A percentile compares a stretch with the other conserved stretches of the same genome.
Evolutionary conservation across 805 yeast species (phyloP).

Genomic region (Wickerhamiella azyma): DNA sequence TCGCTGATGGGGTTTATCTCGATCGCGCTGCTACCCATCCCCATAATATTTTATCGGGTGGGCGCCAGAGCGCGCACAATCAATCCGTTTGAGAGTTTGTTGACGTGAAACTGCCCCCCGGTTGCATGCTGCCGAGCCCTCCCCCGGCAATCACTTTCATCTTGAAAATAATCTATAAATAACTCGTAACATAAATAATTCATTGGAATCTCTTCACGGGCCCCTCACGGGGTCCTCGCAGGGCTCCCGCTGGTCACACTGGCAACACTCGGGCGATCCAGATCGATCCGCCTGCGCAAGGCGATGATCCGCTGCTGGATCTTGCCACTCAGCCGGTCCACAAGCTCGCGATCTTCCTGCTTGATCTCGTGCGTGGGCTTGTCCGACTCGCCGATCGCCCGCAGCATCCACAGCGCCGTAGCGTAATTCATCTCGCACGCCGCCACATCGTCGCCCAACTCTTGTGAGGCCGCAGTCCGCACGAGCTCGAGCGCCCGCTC

Average conservation of each 20-base stretch:
- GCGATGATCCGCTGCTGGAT: constrained; percentile 69
- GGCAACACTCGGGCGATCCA: neutral
- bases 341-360: constrained; percentile 57
- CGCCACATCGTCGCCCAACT: constrained; percentile 48
- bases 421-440: constrained; percentile 84
- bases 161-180: too few species aligned
- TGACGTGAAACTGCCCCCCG: constrained; percentile 24
- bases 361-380: constrained; percentile 35
- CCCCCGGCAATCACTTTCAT: too few species aligned
- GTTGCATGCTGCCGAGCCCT: too few species aligned
- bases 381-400: constrained; percentile 54
- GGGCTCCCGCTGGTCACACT: neutral
- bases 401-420: constrained; percentile 91
- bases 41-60: constrained; percentile 37
- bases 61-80: constrained; percentile 27
- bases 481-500: constrained; percentile 92
- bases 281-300: constrained; percentile 30
- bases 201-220: neutral
- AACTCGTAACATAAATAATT: neutral
- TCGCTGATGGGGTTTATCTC: constrained; percentile 35
- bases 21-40: constrained; percentile 34
- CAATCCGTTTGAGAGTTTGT: constrained; percentile 14
- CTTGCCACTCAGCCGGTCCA: constrained; percentile 68
- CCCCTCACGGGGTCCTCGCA: neutral
- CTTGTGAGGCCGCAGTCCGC: constrained; percentile 80